phyloP scores from a whole-genome alignment of 1,139 yeast genomes.

The Saccharomyces pastorianus region DNA sequence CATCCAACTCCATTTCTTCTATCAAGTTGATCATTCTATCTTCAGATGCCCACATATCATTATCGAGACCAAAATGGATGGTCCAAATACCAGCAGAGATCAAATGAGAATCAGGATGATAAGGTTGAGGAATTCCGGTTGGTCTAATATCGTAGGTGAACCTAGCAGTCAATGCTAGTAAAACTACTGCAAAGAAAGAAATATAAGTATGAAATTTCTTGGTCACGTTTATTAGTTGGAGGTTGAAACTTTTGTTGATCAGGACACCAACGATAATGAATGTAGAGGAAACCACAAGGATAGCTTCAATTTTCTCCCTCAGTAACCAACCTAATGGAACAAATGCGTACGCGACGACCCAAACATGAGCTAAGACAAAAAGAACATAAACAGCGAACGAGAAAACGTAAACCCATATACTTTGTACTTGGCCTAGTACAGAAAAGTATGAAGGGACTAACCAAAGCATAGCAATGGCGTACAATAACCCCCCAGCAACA shows the following conservation, averaged over 20 bases:
- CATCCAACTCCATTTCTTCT: constrained; percentile 78
- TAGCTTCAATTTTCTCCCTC: constrained; percentile 79
- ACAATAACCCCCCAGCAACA: constrained; percentile 56
- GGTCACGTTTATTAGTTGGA: constrained; percentile 4
- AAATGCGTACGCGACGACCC: constrained; percentile 97
- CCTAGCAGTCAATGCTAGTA: constrained; percentile 18
- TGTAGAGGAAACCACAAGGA: constrained; percentile 48
- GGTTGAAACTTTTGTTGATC: constrained; percentile 4
- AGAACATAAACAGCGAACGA: constrained; percentile 51
- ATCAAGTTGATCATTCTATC: constrained; percentile 79
- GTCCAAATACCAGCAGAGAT: constrained; percentile 98
- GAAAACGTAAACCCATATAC: constrained; percentile 49
- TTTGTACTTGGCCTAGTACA: constrained; percentile 49
- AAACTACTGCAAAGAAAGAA: constrained; percentile 35
- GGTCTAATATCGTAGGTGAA: constrained; percentile 23
- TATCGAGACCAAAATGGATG: constrained; percentile 90
- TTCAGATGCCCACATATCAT: constrained; percentile 97
- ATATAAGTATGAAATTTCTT: constrained; percentile 31
- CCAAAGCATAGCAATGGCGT: constrained; percentile 55
- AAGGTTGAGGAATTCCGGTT: constrained; percentile 52
- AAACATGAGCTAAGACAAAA: constrained; percentile 71
- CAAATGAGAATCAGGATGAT: constrained; percentile 64
- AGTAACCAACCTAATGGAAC: constrained; percentile 88
- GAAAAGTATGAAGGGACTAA: constrained; percentile 58
- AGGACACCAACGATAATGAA: constrained; percentile 36